Evolutionary conservation across 768 basidiomycete genomes (phyloP).

Genomic region (Suillus weaverae): DNA sequence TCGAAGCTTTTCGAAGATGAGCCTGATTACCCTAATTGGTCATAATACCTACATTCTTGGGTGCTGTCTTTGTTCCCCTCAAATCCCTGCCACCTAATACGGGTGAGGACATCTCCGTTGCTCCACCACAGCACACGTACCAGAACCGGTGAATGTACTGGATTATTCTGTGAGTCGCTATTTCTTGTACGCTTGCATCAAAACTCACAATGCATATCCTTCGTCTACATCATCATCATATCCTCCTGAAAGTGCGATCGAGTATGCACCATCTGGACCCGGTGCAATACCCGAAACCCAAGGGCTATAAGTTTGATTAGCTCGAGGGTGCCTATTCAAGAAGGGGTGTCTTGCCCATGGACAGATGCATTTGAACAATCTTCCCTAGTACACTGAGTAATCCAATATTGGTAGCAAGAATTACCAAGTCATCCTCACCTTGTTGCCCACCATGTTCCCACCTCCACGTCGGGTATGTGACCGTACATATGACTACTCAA

Average conservation of each 20-base stretch:
- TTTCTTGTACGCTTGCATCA: neutral
- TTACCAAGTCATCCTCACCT: constrained; percentile 39
- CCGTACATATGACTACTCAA: constrained; percentile 71
- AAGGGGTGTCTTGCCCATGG: constrained; percentile 67
- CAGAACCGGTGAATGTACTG: constrained; percentile 82
- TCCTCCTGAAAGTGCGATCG: constrained; percentile 85
- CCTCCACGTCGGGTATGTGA: constrained; percentile 70
- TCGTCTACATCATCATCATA: constrained; percentile 85
- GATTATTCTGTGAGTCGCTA: neutral
- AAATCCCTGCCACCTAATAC: constrained; percentile 76
- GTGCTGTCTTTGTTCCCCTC: constrained; percentile 76
- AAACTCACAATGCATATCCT: constrained; percentile 78
- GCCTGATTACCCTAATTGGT: neutral
- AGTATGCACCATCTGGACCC: constrained; percentile 70
- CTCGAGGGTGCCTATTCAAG: neutral
- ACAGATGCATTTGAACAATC: constrained; percentile 76
- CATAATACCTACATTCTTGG: constrained; percentile 69
- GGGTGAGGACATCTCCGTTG: constrained; percentile 3
- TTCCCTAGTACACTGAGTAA: constrained; percentile 33
- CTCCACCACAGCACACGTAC: constrained; percentile 28
- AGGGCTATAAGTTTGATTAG: constrained; percentile 48
- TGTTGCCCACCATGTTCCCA: constrained; percentile 84
- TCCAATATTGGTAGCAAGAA: neutral
- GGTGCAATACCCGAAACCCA: constrained; percentile 77
- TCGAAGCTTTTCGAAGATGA: constrained; percentile 57